A percentile compares a stretch with the other conserved stretches of the same genome.
These are phyloP conservation scores for Mucor mucedo DNA, from an alignment of 371 early-diverging fungal species.

Conservation along the genomic window DNA sequence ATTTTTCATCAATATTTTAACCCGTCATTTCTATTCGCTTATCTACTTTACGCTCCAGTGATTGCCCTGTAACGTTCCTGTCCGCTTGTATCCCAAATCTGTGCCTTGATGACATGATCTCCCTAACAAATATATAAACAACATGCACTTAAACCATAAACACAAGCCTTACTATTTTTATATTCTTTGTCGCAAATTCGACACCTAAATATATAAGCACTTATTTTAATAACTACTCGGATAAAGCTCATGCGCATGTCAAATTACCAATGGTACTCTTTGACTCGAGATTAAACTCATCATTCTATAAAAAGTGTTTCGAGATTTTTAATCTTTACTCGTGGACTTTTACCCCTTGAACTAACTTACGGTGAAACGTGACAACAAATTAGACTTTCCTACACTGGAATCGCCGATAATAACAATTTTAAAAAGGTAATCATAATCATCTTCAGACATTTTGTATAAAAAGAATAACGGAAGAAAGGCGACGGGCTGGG, in stretches of 20 bases:
- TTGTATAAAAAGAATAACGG: not conserved
- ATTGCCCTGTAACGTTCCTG: slow-evolving; percentile 82
- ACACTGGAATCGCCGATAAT: slow-evolving; percentile 55
- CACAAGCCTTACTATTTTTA: slow-evolving; percentile 52
- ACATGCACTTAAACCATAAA: slow-evolving; percentile 5
- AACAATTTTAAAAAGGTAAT: slow-evolving; percentile 57
- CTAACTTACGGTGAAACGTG: slow-evolving; percentile 42
- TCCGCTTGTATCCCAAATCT: slow-evolving; percentile 92
- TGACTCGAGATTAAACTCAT: slow-evolving; percentile 96
- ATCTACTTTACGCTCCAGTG: slow-evolving; percentile 57
- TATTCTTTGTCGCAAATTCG: slow-evolving; percentile 59
- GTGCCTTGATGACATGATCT: slow-evolving; percentile 67
- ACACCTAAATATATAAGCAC: slow-evolving; percentile 70
- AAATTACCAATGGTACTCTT: slow-evolving; percentile 94
- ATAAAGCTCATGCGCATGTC: slow-evolving; percentile 68
- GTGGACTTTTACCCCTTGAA: not conserved
- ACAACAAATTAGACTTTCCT: slow-evolving; percentile 52
- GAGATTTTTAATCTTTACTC: not conserved
- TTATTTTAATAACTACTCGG: slow-evolving; percentile 90
- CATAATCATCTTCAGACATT: slow-evolving; percentile 48
- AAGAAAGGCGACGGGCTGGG: too few relatives aligned
- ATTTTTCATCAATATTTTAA: not conserved
- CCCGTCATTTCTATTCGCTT: not conserved
- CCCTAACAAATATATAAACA: slow-evolving; percentile 21
- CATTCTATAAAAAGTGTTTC: slow-evolving; percentile 50